Percentiles rank a stretch among this genome's conserved stretches.
Conservation (phyloP, 2,329 filamentous ascomycete genomes). For the Nigrospora oryzae region DNA sequence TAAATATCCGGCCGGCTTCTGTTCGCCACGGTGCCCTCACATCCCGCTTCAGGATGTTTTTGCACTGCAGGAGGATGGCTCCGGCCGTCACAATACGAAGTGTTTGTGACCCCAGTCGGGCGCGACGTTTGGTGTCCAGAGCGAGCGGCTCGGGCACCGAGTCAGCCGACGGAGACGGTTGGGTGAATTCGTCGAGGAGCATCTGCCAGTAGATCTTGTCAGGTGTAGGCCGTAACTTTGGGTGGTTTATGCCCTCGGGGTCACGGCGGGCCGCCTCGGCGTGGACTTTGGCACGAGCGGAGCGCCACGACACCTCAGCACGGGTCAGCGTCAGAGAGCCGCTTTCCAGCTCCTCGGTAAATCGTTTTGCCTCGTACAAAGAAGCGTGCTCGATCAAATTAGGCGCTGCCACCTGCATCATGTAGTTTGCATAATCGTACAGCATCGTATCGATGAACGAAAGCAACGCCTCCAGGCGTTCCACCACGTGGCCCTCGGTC, state of each 20-base stretch:
- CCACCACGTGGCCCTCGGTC: conserved; percentile 56
- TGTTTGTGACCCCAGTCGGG: conserved; percentile 45
- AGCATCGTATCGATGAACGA: conserved; percentile 70
- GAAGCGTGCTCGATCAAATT: conserved; percentile 62
- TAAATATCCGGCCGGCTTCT: conserved; percentile 63
- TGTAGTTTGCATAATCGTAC: conserved; percentile 76
- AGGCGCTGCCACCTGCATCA: conserved; percentile 64
- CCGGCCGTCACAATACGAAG: conserved; percentile 64
- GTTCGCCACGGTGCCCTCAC: conserved; percentile 70
- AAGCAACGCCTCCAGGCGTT: conserved; percentile 67
- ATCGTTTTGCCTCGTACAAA: conserved; percentile 67
- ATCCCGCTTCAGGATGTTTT: conserved; percentile 76
- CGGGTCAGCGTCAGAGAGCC: conserved; percentile 44
- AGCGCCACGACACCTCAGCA: conserved; percentile 59
- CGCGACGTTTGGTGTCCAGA: conserved; percentile 58
- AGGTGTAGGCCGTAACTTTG: conserved; percentile 53
- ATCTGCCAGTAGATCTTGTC: conserved; percentile 70
- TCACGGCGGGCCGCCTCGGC: conserved; percentile 61
- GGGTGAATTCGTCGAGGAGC: conserved; percentile 67
- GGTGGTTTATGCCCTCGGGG: conserved; percentile 56
- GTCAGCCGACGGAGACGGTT: conserved; percentile 43
- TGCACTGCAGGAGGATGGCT: conserved; percentile 69
- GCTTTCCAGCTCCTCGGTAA: conserved; percentile 54
- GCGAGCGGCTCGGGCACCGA: conserved; percentile 66
- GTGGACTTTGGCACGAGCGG: conserved; percentile 54